These are phyloP conservation scores for Apophysomyces elegans DNA, from an alignment of 371 early-diverging fungal species.

Conservation along the genomic window DNA sequence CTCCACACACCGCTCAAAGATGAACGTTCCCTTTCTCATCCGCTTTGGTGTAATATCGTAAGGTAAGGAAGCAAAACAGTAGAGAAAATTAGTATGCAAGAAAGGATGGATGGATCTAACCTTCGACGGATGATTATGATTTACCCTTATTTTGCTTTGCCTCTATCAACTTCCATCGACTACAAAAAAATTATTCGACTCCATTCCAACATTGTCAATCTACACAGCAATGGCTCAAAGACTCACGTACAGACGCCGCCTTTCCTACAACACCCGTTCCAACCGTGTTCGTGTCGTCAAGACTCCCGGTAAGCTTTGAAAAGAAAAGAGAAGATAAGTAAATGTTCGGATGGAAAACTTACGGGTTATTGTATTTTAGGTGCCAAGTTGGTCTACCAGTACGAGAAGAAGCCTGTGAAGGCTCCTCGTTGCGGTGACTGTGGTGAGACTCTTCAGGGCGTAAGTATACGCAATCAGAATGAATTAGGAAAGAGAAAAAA, in stretches of 20 bases:
- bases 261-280: conserved; percentile 98
- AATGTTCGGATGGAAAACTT: not conserved
- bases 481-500: no score
- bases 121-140: not conserved
- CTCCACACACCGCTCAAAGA: not conserved
- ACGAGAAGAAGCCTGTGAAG: conserved; percentile 92
- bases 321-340: not conserved
- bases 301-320: conserved; percentile 86
- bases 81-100: not conserved
- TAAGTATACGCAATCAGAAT: conserved; percentile 47
- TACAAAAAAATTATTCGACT: not conserved
- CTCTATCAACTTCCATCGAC: not conserved
- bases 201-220: not conserved
- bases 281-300: conserved; percentile 96
- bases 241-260: conserved; percentile 96
- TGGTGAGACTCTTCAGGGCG: conserved; percentile 88
- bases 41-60: conserved; percentile 7
- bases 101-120: conserved; percentile 7
- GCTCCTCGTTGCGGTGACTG: conserved; percentile 98
- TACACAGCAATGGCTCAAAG: conserved; percentile 79
- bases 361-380: conserved; percentile 48
- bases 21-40: conserved; percentile 5
- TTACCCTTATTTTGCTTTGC: not conserved
- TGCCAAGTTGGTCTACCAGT: conserved; percentile 90
- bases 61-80: conserved; percentile 1